These are phyloP conservation scores for Triticum timopheevii DNA, from an alignment of 176 grass and related monocot species.

Conservation along the genomic window DNA sequence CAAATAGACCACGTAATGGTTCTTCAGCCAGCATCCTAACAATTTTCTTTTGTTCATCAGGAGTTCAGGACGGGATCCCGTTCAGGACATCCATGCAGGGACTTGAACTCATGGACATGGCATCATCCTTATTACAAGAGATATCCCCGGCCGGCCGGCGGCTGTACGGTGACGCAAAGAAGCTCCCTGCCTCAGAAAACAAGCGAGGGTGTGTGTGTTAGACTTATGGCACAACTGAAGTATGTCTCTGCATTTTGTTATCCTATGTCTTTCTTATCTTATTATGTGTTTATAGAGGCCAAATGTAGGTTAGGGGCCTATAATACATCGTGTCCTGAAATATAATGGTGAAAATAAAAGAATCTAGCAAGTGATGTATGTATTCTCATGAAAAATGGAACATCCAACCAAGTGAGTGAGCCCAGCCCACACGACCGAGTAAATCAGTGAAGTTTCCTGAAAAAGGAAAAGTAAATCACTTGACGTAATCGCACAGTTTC, in stretches of 20 bases:
- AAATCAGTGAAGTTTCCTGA: not conserved
- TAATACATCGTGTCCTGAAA: not conserved
- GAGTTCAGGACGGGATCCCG: too few species aligned
- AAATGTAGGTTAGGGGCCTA: not conserved
- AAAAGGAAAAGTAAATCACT: not conserved
- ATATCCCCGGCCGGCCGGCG: too few species aligned
- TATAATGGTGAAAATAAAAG: not conserved
- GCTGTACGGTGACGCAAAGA: not conserved
- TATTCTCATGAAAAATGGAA: too few species aligned
- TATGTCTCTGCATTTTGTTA: not conserved
- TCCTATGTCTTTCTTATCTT: not conserved
- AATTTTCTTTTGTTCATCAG: not conserved
- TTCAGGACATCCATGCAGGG: not conserved
- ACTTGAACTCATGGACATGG: not conserved
- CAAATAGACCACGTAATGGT: not conserved
- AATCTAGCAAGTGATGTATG: not conserved
- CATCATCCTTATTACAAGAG: not conserved
- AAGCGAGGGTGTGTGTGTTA: not conserved
- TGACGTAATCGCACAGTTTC: not conserved
- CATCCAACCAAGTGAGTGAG: not conserved
- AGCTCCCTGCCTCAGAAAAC: not conserved
- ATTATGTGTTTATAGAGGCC: not conserved
- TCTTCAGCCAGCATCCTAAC: not conserved
- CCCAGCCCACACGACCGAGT: not conserved
- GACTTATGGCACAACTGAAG: not conserved